phyloP scores from a whole-genome alignment of 805 yeast genomes.

The Candida germanica region DNA sequence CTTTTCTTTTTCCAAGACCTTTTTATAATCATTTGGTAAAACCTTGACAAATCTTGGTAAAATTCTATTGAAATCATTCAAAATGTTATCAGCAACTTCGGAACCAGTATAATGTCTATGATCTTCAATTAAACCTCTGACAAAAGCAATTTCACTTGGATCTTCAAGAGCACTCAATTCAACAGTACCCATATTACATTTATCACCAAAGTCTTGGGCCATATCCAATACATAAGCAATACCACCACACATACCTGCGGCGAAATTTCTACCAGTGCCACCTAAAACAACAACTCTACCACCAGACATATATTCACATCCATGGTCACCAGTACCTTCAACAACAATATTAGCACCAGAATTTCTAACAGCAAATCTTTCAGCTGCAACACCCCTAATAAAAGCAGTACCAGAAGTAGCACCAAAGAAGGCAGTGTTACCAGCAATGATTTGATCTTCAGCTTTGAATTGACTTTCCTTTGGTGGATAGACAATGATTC shows the following conservation, averaged over 20 bases:
- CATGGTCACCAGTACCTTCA: constrained; percentile 98
- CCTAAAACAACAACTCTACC: constrained; percentile 96
- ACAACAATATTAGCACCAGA: constrained; percentile 97
- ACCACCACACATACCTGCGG: constrained; percentile 99
- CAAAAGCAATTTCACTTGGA: constrained; percentile 89
- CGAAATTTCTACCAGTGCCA: constrained; percentile 86
- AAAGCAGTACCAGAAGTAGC: constrained; percentile 95
- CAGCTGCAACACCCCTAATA: constrained; percentile 97
- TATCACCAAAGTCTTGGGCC: constrained; percentile 84
- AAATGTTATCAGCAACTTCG: constrained; percentile 78
- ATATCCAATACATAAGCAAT: constrained; percentile 94
- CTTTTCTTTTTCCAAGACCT: constrained; percentile 78
- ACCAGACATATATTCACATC: constrained; percentile 99
- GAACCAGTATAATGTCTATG: constrained; percentile 94
- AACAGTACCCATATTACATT: constrained; percentile 78
- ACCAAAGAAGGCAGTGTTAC: constrained; percentile 97
- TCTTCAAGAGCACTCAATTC: constrained; percentile 75
- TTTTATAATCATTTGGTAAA: constrained; percentile 87
- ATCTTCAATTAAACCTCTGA: constrained; percentile 90
- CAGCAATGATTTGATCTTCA: constrained; percentile 93
- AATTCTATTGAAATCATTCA: constrained; percentile 83
- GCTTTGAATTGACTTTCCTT: constrained; percentile 79
- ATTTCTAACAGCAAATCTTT: constrained; percentile 96
- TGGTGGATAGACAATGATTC: constrained; percentile 90
- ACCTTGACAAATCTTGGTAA: constrained; percentile 90